phyloP scores from a whole-genome alignment of 2,329 filamentous ascomycete species.

The Epichloe sibirici region DNA sequence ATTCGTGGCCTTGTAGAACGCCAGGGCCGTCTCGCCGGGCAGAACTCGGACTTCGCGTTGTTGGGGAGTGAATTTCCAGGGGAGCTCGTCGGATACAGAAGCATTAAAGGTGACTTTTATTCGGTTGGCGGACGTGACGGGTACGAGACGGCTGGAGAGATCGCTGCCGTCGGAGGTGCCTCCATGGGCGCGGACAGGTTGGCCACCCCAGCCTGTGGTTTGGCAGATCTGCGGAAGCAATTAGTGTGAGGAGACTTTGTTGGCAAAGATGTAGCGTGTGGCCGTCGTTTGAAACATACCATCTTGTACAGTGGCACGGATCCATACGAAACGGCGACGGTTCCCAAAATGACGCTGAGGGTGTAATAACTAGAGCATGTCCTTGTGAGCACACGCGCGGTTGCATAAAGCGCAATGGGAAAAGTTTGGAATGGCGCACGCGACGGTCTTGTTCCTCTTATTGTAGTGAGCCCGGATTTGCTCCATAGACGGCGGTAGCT shows the following conservation, averaged over 20 bases:
- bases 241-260: neutral
- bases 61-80: slow-evolving; percentile 95
- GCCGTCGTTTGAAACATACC: slow-evolving; percentile 30
- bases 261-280: neutral
- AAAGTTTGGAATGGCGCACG: slow-evolving; percentile 15
- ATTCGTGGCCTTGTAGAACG: slow-evolving; percentile 97
- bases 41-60: slow-evolving; percentile 93
- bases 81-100: slow-evolving; percentile 85
- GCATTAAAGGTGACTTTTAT: slow-evolving; percentile 94
- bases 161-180: slow-evolving; percentile 42
- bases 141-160: slow-evolving; percentile 63
- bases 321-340: slow-evolving; percentile 69
- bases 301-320: slow-evolving; percentile 83
- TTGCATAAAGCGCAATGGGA: neutral
- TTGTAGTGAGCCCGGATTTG: slow-evolving; percentile 52
- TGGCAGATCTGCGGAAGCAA: slow-evolving; percentile 49
- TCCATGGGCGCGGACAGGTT: slow-evolving; percentile 72
- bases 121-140: slow-evolving; percentile 68
- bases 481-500: slow-evolving; percentile 39
- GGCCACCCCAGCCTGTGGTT: slow-evolving; percentile 83
- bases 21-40: slow-evolving; percentile 89
- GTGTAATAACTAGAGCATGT: slow-evolving; percentile 50
- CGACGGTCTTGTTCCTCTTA: slow-evolving; percentile 52
- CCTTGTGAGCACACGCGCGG: neutral
- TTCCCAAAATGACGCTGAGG: slow-evolving; percentile 65